These are phyloP conservation scores for Candida suzukii DNA, from an alignment of 805 yeast species.

Conservation along the genomic window DNA sequence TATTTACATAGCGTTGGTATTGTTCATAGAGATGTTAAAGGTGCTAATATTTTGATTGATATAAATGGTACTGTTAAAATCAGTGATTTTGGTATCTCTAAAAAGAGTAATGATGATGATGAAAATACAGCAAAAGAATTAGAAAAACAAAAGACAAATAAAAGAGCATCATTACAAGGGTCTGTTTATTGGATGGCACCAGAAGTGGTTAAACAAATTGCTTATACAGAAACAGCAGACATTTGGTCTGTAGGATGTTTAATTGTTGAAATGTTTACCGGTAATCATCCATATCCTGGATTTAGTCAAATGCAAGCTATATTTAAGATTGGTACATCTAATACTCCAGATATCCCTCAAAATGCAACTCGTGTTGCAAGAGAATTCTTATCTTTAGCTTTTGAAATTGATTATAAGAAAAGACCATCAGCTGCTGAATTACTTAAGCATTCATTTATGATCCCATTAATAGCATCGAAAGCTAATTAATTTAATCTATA, in stretches of 20 bases:
- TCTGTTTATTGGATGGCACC: slow-evolving; percentile 99
- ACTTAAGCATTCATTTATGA: slow-evolving; percentile 56
- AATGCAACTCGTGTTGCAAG: slow-evolving; percentile 63
- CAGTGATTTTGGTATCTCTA: slow-evolving; percentile 62
- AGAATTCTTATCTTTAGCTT: slow-evolving; percentile 58
- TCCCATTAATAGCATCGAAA: slow-evolving; percentile 38
- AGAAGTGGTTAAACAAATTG: slow-evolving; percentile 90
- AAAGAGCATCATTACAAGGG: slow-evolving; percentile 85
- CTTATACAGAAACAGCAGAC: slow-evolving; percentile 88
- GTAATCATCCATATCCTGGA: slow-evolving; percentile 92
- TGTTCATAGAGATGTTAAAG: slow-evolving; percentile 59
- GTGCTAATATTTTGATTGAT: slow-evolving; percentile 55
- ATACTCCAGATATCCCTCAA: slow-evolving; percentile 73
- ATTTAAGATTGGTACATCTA: slow-evolving; percentile 83
- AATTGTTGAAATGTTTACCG: slow-evolving; percentile 91
- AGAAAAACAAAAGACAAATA: slow-evolving; percentile 34
- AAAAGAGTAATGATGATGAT: slow-evolving; percentile 31
- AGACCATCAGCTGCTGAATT: slow-evolving; percentile 72
- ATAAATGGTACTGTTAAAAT: slow-evolving; percentile 56
- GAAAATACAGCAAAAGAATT: slow-evolving; percentile 27
- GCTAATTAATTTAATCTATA: not conserved
- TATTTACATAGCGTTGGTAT: slow-evolving; percentile 52
- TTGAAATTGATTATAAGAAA: slow-evolving; percentile 65
- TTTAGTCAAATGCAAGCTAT: slow-evolving; percentile 96
- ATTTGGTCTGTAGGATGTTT: slow-evolving; percentile 97